phyloP scores from a whole-genome alignment of 2,329 filamentous ascomycete genomes.

The Beauveria medogensis region DNA sequence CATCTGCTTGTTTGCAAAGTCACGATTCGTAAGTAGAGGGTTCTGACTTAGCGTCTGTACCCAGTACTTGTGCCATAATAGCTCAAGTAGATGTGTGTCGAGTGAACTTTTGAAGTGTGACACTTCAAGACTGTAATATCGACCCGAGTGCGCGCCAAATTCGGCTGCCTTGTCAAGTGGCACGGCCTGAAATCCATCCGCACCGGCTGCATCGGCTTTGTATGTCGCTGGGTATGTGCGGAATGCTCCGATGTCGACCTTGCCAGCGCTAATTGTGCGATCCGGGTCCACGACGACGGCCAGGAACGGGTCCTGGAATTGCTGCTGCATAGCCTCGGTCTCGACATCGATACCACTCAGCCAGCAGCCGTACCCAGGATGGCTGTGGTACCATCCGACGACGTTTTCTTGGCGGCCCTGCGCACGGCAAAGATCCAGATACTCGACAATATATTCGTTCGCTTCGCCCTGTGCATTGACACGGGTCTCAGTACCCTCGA shows the following conservation, averaged over 20 bases:
- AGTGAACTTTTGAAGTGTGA: conserved; percentile 92
- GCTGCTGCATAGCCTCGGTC: conserved; percentile 80
- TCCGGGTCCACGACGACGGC: conserved; percentile 96
- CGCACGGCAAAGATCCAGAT: conserved; percentile 67
- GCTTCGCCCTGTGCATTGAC: conserved; percentile 95
- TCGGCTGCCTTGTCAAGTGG: conserved; percentile 91
- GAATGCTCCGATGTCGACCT: conserved; percentile 96
- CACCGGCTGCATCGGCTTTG: conserved; percentile 29
- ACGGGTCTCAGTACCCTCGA: conserved; percentile 96
- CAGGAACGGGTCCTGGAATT: conserved; percentile 81
- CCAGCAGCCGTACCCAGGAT: conserved; percentile 98
- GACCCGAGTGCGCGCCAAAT: conserved; percentile 84
- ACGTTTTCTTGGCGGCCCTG: conserved; percentile 79
- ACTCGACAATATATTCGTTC: conserved; percentile 93
- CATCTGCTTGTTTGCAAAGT: conserved; percentile 90
- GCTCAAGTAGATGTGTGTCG: conserved; percentile 76
- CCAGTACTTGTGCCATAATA: conserved; percentile 99
- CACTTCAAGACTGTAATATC: conserved; percentile 87
- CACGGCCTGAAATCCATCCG: conserved; percentile 64
- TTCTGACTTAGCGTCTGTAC: conserved; percentile 90
- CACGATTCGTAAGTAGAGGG: conserved; percentile 83
- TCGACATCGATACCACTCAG: conserved; percentile 90
- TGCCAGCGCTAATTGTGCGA: conserved; percentile 86
- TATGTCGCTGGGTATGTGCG: conserved; percentile 77
- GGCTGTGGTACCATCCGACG: conserved; percentile 96